phyloP scores from a whole-genome alignment of 768 basidiomycete species.

The Trametes punicea region DNA sequence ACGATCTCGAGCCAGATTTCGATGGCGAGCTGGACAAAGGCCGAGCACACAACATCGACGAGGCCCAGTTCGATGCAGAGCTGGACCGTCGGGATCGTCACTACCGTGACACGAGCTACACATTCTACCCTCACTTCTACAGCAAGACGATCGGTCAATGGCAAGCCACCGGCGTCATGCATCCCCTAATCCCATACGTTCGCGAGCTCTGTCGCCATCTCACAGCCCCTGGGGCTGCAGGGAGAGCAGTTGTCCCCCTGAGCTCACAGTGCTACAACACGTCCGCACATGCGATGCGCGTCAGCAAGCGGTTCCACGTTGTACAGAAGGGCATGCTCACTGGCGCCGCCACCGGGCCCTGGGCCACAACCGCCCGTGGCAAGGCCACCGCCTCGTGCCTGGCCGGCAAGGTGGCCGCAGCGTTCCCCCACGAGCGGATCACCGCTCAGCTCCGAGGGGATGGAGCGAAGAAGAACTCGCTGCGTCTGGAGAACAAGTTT shows the following conservation, averaged over 20 bases:
- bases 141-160: not conserved
- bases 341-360: not conserved
- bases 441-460: not conserved
- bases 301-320: not conserved
- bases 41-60: not conserved
- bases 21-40: not conserved
- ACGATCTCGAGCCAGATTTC: not conserved
- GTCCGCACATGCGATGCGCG: not conserved
- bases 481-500: not conserved
- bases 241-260: not conserved
- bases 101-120: not conserved
- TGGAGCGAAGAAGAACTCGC: not conserved
- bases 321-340: not conserved
- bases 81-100: not conserved
- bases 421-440: not conserved
- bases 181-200: not conserved
- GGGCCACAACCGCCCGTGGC: not conserved
- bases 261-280: not conserved
- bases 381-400: not conserved
- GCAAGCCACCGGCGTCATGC: not conserved
- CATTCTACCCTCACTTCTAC: not conserved
- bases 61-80: not conserved
- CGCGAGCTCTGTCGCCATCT: not conserved
- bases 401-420: too few species aligned
- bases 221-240: not conserved